Percentiles rank a stretch among this genome's conserved stretches.
Conservation (phyloP, 345 rosid species). For the Hibiscus trionum region DNA sequence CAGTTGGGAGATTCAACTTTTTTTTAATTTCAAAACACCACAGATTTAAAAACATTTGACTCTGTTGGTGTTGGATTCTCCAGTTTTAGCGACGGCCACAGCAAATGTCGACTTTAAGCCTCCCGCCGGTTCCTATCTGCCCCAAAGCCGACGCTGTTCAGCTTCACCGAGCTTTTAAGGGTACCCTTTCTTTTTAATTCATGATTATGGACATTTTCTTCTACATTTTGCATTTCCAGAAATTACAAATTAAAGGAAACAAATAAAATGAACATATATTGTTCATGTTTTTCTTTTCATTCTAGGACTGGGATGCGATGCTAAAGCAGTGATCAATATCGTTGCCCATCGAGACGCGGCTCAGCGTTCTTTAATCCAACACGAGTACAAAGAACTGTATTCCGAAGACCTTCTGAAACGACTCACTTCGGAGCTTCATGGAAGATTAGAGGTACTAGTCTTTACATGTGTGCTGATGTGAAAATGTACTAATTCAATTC, state of each 20-base stretch:
- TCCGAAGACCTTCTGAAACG: slow-evolving; percentile 40
- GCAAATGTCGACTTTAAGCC: slow-evolving; percentile 38
- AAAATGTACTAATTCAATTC: too few species aligned
- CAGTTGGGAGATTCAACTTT: too few species aligned
- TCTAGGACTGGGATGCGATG: slow-evolving; percentile 56
- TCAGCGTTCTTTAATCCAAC: slow-evolving; percentile 49
- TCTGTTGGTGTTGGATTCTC: not conserved
- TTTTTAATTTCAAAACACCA: not conserved
- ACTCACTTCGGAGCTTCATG: slow-evolving; percentile 47
- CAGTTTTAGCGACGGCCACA: not conserved
- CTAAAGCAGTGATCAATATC: slow-evolving; percentile 37
- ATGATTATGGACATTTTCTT: not conserved
- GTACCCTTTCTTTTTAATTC: not conserved
- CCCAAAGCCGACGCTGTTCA: slow-evolving; percentile 53
- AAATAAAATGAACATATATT: too few species aligned
- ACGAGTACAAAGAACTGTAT: slow-evolving; percentile 42
- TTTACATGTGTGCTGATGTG: not conserved
- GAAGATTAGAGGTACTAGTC: slow-evolving; percentile 46
- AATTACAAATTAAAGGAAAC: not conserved
- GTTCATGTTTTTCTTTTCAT: not conserved
- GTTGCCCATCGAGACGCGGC: slow-evolving; percentile 61
- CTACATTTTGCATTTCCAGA: not conserved
- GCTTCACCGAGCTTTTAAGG: slow-evolving; percentile 52
- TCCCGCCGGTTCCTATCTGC: slow-evolving; percentile 34
- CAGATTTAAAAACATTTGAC: not conserved